Evolutionary conservation across 2,329 filamentous ascomycete genomes (phyloP), one percentile per base, ranked within the genome.

Genomic region (Botrytis byssoidea): DNA sequence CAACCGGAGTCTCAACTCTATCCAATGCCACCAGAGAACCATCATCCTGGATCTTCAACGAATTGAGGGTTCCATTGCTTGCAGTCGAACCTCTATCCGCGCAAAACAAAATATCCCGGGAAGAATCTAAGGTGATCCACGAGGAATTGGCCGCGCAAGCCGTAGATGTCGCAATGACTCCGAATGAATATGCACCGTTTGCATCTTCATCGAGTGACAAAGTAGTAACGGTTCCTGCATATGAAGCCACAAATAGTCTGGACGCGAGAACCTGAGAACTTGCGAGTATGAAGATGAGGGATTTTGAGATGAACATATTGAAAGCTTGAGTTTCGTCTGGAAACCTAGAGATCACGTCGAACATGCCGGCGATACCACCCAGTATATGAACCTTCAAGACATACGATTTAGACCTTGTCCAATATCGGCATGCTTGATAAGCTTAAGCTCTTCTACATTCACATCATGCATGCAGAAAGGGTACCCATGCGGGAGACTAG

Each of bases 181-280:
- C 35, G 16, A 69, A 32, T 10, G 48, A 69, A 25, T 69, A 69
- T 3, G 35, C 35, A 57, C 66, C 66, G 10, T 18, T 5, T 14
- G 37, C 48, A 69, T 42, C 10, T 16, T 57, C 37, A 4, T 37
- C 35, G 3, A 69, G 37, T 9, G 48, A 57, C 37, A 69, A 37
- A 14, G 66, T 69, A 25, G 35, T 57, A 16, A 69, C 25, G 4
- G 37, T 57, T 4, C 66, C 66, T 18, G 66, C 12, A 42, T 69
- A 69, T 12, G 66, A 69, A 8, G 66, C 66, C 5, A 57, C 66
- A 20, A 69, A 69, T 37, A 69, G 66, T 42, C 66, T 57, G 18
- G 35, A 42, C 3, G 66, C 66, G 29, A 69, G 66, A 14, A 18
- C 48, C 25, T 42, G 37, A 10, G 51, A 57, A 16, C 66, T 42